phyloP scores from a whole-genome alignment of 305 asterid genomes.

The Striga hermonthica region DNA sequence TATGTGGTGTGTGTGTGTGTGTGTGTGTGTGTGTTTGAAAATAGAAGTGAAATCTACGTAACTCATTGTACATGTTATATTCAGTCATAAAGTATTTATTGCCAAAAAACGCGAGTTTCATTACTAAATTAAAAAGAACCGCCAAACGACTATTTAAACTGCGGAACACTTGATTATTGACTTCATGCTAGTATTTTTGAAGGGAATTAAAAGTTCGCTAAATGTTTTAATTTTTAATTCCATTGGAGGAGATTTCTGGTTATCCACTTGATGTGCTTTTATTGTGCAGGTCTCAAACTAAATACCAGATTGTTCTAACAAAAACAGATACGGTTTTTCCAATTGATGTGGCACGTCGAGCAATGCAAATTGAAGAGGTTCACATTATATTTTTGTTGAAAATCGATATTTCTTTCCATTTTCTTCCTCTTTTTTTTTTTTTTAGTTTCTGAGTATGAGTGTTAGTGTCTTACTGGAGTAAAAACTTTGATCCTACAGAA shows the following conservation, averaged over 20 bases:
- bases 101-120: too few species aligned
- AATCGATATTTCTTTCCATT: background rate
- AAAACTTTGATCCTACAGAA: conserved; percentile 46
- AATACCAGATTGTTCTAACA: conserved; percentile 87
- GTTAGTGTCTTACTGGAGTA: background rate
- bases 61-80: too few species aligned
- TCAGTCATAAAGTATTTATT: too few species aligned
- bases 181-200: too few species aligned
- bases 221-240: conserved; percentile 9
- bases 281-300: conserved; percentile 63
- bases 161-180: too few species aligned
- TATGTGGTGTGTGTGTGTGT: conserved; percentile 9
- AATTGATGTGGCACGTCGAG: conserved; percentile 88
- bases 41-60: too few species aligned
- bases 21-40: too few species aligned
- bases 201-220: background rate
- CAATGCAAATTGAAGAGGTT: conserved; percentile 97
- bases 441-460: background rate
- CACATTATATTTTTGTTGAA: conserved; percentile 7
- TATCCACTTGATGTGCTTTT: conserved; percentile 25
- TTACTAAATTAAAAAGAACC: too few species aligned
- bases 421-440: background rate
- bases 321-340: conserved; percentile 91
- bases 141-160: too few species aligned
- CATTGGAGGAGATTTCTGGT: background rate